Base-by-base conservation (phyloP, 1,284 basidiomycete genomes). In the Microbotryum intermedium region DNA sequence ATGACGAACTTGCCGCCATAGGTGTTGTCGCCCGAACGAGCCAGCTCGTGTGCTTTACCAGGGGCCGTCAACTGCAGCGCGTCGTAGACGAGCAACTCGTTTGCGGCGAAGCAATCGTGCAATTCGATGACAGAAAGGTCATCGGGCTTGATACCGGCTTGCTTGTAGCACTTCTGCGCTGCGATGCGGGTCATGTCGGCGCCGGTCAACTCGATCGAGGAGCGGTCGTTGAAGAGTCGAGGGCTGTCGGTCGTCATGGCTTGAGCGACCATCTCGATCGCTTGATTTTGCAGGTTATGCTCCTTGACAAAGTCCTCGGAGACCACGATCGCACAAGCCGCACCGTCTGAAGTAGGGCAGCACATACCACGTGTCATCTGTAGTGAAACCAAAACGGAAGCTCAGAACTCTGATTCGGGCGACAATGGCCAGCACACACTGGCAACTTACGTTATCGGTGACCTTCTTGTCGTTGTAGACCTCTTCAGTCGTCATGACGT, bases 1-100 rank as follows among this genome's bases (percentile, higher is more conserved):
- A 92, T 76, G n/a, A 91, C 87, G 65, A 82, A 91, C 74, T 89
- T 88, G 16, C 88, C 88, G 30, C 87, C 87, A 64, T 88, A 88
- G 82, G 89, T 91, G 71, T 88, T 90, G 71, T 91, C 86, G 0
- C 84, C 84, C 6, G 79, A 76, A 53, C 90, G 86, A 26, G 90
- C 85, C 61, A 91, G 66, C 69, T 84, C 84, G 73, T 85, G 83
- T 2, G 88, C 87, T 60, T 87, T 82, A 4, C 84, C 84, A 5
- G 77, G 75, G 30, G 78, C 76, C 68, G 86, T 88, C 25, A 92
- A 79, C 7, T 89, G 85, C 49, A 91, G 78, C 1, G 87, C 88
- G n/a, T 87, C 82, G 71, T 91, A 91, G 26, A 84, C 87, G 66
- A 91, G 81, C 46, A 92, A 81, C 86, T 76, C 75, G 64, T 76